A percentile compares a stretch with the other conserved stretches of the same genome.
Conservation (phyloP, 371 early-diverging fungal genomes). For the Circinella umbellata region DNA sequence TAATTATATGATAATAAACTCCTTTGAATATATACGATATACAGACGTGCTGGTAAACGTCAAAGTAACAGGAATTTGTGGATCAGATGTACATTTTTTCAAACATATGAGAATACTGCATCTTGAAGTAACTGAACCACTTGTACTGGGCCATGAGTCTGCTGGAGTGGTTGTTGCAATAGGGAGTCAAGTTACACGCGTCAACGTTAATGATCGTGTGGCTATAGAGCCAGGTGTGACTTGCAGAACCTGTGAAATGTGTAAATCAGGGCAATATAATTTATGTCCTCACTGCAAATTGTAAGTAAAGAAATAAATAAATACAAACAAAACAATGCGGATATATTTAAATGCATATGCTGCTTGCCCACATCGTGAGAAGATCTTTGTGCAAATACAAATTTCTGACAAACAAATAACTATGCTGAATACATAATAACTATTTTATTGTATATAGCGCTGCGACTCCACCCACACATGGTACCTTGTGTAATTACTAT, state of each 20-base stretch:
- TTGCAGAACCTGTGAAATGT: constrained; percentile 60
- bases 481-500: constrained; percentile 51
- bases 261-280: constrained; percentile 53
- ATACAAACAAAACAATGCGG: too few species aligned
- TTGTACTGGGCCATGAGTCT: constrained; percentile 80
- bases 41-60: constrained; percentile 48
- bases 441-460: constrained; percentile 27
- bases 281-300: constrained; percentile 52
- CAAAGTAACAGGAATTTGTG: constrained; percentile 54
- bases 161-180: constrained; percentile 65
- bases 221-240: constrained; percentile 69
- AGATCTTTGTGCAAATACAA: too few species aligned
- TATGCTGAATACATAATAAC: too few species aligned
- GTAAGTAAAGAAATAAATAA: constrained; percentile 19
- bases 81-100: constrained; percentile 55
- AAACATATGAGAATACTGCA: constrained; percentile 41
- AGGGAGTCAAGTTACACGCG: constrained; percentile 54
- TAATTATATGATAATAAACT: not conserved
- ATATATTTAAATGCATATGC: too few species aligned
- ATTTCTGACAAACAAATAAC: too few species aligned
- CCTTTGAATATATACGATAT: not conserved
- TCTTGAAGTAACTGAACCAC: constrained; percentile 49
- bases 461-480: constrained; percentile 56
- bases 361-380: too few species aligned
- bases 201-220: constrained; percentile 75